A percentile compares a stretch with the other conserved stretches of the same genome.
phyloP scores from a whole-genome alignment of 257 asterid genomes.

The Jacaranda mimosifolia region DNA sequence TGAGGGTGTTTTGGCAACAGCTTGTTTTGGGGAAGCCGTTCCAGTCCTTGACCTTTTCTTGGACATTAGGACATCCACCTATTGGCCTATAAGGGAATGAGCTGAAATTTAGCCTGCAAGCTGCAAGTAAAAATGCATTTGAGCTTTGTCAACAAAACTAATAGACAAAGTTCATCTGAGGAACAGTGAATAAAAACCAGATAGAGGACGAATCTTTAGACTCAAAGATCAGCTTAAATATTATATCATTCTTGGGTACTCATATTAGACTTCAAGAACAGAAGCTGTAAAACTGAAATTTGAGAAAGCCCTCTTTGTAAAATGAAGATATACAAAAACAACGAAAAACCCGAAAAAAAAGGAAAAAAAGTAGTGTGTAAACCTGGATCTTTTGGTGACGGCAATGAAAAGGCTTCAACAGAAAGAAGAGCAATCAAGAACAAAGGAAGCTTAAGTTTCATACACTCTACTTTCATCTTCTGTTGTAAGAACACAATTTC shows the following conservation, averaged over 20 bases:
- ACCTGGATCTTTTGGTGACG: conserved; percentile 62
- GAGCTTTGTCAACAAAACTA: conserved; percentile 12
- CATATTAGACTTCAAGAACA: background rate
- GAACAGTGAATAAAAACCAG: no score
- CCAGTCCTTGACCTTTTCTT: conserved; percentile 55
- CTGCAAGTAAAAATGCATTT: conserved; percentile 41
- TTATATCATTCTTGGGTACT: no score
- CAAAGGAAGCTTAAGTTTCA: conserved; percentile 22
- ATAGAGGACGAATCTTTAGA: no score
- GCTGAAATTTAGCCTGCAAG: conserved; percentile 63
- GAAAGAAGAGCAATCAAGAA: conserved; percentile 31
- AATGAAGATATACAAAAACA: background rate
- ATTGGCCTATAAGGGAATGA: conserved; percentile 60
- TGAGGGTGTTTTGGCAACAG: conserved; percentile 73
- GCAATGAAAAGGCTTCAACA: conserved; percentile 34
- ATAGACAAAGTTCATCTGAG: no score
- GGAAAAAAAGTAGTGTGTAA: background rate
- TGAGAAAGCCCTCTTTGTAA: background rate
- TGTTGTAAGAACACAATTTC: conserved; percentile 12
- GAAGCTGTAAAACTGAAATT: background rate
- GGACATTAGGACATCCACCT: conserved; percentile 61
- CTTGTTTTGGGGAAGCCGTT: conserved; percentile 52
- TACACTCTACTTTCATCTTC: conserved; percentile 35
- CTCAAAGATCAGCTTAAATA: no score
- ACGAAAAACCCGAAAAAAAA: background rate